Percentiles rank a stretch among this genome's conserved stretches.
These are phyloP conservation scores for Populus hybrid DNA, from an alignment of 441 rosid genomes.

Conservation along the genomic window DNA sequence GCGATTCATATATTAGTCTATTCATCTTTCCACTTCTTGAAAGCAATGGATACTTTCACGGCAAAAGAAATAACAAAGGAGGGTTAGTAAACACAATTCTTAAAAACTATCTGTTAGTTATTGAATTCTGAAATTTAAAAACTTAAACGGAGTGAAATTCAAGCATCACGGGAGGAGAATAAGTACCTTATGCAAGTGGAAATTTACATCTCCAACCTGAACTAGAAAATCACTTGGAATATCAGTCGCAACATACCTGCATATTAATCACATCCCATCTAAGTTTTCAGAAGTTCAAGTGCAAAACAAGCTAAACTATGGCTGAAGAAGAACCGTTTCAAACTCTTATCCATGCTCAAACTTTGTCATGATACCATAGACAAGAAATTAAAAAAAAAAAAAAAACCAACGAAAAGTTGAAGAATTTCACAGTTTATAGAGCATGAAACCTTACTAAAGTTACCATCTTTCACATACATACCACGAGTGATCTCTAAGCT, in stretches of 20 bases:
- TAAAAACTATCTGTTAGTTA: neutral
- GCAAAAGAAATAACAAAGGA: slow-evolving; percentile 10
- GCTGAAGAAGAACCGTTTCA: neutral
- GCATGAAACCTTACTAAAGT: neutral
- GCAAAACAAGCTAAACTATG: neutral
- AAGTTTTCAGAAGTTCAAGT: neutral
- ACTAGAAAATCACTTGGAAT: slow-evolving; percentile 82
- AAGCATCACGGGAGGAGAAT: neutral
- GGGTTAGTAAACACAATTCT: slow-evolving; percentile 7
- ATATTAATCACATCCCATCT: slow-evolving; percentile 1
- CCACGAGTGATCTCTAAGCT: slow-evolving; percentile 89
- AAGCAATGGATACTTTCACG: slow-evolving; percentile 73
- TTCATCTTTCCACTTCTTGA: slow-evolving; percentile 93
- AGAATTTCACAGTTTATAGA: neutral
- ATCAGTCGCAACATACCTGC: slow-evolving; percentile 87
- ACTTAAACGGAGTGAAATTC: slow-evolving; percentile 8
- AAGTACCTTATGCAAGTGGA: slow-evolving; percentile 88
- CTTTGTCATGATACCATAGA: neutral
- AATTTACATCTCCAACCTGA: slow-evolving; percentile 66
- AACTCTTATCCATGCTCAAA: neutral
- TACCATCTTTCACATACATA: slow-evolving; percentile 19
- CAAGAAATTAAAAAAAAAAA: neutral
- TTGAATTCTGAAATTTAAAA: slow-evolving; percentile 1
- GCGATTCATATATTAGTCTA: slow-evolving; percentile 74
- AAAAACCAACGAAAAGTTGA: neutral